These are phyloP conservation scores for Rauvolfia tetraphylla DNA, from an alignment of 257 asterid species.

Conservation along the genomic window DNA sequence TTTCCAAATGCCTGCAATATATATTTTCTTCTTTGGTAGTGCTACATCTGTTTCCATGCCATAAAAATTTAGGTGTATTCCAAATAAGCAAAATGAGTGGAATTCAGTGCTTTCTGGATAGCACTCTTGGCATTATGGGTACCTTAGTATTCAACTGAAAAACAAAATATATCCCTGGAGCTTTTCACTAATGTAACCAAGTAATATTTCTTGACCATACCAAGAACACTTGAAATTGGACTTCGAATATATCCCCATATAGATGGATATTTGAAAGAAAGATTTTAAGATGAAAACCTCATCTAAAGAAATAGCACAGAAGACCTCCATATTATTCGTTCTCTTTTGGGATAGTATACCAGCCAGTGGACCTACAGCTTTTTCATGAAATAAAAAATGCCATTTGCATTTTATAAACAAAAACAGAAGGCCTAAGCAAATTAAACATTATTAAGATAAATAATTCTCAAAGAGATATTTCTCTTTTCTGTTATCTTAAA, in stretches of 20 bases:
- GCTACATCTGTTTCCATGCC: background rate
- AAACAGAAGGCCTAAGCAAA: background rate
- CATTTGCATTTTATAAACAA: background rate
- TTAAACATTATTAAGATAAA: background rate
- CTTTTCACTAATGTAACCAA: background rate
- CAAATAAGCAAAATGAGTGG: background rate
- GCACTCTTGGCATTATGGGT: background rate
- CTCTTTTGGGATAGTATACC: background rate
- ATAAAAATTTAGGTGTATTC: background rate
- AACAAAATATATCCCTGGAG: background rate
- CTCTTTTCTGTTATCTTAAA: background rate
- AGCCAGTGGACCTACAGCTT: background rate
- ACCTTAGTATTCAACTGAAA: background rate
- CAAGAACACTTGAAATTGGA: background rate
- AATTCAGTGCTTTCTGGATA: background rate
- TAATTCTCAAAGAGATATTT: background rate
- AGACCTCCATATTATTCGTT: background rate
- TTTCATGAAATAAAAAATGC: background rate
- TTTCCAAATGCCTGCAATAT: background rate
- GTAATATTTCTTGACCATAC: background rate
- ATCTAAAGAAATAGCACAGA: background rate
- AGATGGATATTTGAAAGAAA: background rate
- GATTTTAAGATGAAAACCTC: background rate
- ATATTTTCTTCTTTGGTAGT: background rate
- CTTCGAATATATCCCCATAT: background rate